Evolutionary conservation across 805 yeast species (phyloP), one percentile per base, ranked within the genome.

Genomic region (Kazachstania kunashirensis): DNA sequence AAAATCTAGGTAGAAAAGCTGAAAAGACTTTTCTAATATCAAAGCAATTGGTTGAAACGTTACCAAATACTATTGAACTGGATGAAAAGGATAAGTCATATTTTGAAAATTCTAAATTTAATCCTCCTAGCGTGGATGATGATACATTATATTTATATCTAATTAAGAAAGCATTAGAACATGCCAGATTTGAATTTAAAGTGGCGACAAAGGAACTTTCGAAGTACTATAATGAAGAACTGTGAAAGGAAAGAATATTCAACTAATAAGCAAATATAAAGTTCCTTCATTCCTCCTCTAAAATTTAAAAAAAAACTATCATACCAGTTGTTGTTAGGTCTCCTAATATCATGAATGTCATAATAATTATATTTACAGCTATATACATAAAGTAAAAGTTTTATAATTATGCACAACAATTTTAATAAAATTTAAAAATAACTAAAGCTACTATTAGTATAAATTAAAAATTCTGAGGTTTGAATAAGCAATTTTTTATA

Each of bases 1-100:
- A 92, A 60, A 88, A 88, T 56, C 75, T 84, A 46, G 97, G 95
- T 3, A 49, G 65, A 38, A 55, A 57, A 46, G 52, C 55, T 35
- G 65, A 65, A 33, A 49, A 49, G 25, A 30, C 42, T 7, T 45
- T 47, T 33, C 49, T 53, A 6, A 36, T 34, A 8, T 37, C 38
- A n/a, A 26, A 23, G 9, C 46, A 47, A 21, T 17, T 46, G 16
- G 13, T 40, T 14, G 26, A 20, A 5, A 36, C 36, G 16, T 28
- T 44, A 23, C 46, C 49, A 9, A 29, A 38, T 15, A 39, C 37
- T 24, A 40, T 37, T 16, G 38, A 36, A 11, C 29, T 36, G 13
- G 51, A 46, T 25, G 42, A 42, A 16, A 40, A 37, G 10, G 44
- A 41, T 16, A 28, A 15, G n/a, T 21, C 11, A 15, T 16, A 5